A percentile compares a stretch with the other conserved stretches of the same genome.
Evolutionary conservation across 768 basidiomycete genomes (phyloP).

Genomic region (Boletus tomentosulus): DNA sequence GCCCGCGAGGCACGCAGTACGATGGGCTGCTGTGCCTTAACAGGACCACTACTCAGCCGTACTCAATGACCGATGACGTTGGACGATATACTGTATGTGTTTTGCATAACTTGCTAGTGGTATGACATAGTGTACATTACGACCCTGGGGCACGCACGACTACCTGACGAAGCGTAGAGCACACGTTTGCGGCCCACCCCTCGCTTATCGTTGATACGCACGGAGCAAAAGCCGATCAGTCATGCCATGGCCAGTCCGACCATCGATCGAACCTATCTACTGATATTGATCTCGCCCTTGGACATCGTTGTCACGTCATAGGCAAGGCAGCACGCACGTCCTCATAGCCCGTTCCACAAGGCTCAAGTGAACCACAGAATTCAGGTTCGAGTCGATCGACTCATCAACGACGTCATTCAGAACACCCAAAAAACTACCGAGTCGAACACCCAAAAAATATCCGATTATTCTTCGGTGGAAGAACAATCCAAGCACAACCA

Average conservation of each 20-base stretch:
- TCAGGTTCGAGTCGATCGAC: background rate
- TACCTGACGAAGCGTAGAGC: background rate
- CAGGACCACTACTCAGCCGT: background rate
- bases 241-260: background rate
- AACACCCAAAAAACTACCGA: background rate
- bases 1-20: background rate
- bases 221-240: background rate
- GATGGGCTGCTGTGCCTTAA: conserved; percentile 2
- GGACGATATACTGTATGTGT: background rate
- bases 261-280: background rate
- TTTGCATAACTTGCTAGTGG: background rate
- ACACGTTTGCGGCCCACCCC: background rate
- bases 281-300: background rate
- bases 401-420: background rate
- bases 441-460: background rate
- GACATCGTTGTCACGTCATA: background rate
- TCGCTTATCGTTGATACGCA: background rate
- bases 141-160: background rate
- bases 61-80: background rate
- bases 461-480: background rate
- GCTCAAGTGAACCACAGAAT: background rate
- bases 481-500: background rate
- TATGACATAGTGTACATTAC: background rate
- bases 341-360: background rate
- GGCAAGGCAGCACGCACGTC: background rate